Base-by-base conservation (phyloP, 768 basidiomycete species). In the Suillus subalutaceus region DNA sequence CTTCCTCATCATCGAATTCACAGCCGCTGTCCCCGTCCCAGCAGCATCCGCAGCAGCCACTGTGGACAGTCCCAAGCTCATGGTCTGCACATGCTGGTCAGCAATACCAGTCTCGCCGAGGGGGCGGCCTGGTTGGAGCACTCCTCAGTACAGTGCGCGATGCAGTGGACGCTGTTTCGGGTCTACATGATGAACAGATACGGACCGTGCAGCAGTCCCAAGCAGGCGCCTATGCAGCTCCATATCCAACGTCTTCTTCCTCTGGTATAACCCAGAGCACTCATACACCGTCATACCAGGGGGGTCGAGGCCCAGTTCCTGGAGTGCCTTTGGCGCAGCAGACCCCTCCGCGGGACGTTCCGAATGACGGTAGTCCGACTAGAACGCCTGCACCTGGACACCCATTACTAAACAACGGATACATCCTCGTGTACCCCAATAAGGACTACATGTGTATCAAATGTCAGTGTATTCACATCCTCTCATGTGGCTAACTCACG, bases 401-500 rank as follows among this genome's bases (percentile, higher is more conserved):
- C 69, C 89, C 91, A 0, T 78, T 94, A 5, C 76, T 94, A 63
- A 79, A 79, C 30, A 77, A 85, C 43, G 90, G 89, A 4, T 83
- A 83, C 59, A 74, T 91, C 9, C 79, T 94, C 8, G 87, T 93
- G 0, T 94, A 93, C 71, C 92, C 92, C 0, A 43, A 43, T 41
- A 77, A 74, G n/a, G 83, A 84, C 1, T 81, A 86, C 69, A 70
- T 82, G 15, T 94, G 92, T 69, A 72, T 77, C 2, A 93, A 91
- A 81, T 94, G 92, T 92, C 70, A 63, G 84, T 71, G 9, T 15
- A 43, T 18, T 32, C 30, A 15, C 23, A 60, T 55, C 6, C 26
- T 5, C 62, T 12, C 23, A 43, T 66, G 40, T 16, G 8, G 10
- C 35, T 41, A 30, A 35, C 30, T 65, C 16, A 67, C 61, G 18